Conservation (phyloP, 176 grass and related monocot species). For the Aegilops sharonensis region DNA sequence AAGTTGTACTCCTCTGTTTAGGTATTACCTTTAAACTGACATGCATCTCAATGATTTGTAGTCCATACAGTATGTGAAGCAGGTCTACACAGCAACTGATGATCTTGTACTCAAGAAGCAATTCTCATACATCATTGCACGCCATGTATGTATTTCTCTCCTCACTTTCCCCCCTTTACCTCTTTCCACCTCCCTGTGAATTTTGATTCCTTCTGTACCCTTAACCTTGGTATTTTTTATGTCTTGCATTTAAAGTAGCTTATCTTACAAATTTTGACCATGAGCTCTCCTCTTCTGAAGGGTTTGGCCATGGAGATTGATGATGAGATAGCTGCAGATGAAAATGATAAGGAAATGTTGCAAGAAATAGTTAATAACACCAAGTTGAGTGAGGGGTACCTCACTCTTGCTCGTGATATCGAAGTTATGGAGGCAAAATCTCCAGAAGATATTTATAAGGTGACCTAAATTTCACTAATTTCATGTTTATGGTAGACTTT, state of each 20-base stretch:
- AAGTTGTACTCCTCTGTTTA: not conserved
- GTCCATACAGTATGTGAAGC: constrained; percentile 80
- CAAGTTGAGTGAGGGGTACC: constrained; percentile 84
- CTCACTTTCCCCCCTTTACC: not conserved
- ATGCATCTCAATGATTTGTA: constrained; percentile 22
- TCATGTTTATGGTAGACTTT: constrained; percentile 11
- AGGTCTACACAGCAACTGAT: constrained; percentile 75
- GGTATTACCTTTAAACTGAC: constrained; percentile 13
- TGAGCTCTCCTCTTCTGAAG: constrained; percentile 37
- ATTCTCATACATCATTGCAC: constrained; percentile 87
- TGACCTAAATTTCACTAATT: constrained; percentile 30
- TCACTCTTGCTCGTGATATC: constrained; percentile 94
- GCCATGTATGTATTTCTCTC: constrained; percentile 53
- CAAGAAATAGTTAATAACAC: constrained; percentile 92
- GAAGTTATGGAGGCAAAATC: constrained; percentile 99
- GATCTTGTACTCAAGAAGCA: constrained; percentile 90
- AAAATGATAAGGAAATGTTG: constrained; percentile 80
- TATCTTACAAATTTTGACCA: not conserved
- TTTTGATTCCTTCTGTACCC: not conserved
- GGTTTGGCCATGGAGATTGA: constrained; percentile 85
- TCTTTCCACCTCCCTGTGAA: not conserved
- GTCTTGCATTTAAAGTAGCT: not conserved
- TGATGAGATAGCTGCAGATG: constrained; percentile 84
- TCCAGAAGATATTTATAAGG: constrained; percentile 99
- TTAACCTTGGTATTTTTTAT: constrained; percentile 10